Evolutionary conservation across 169 alveolate genomes (phyloP).

Genomic region (Neospora caninum): DNA sequence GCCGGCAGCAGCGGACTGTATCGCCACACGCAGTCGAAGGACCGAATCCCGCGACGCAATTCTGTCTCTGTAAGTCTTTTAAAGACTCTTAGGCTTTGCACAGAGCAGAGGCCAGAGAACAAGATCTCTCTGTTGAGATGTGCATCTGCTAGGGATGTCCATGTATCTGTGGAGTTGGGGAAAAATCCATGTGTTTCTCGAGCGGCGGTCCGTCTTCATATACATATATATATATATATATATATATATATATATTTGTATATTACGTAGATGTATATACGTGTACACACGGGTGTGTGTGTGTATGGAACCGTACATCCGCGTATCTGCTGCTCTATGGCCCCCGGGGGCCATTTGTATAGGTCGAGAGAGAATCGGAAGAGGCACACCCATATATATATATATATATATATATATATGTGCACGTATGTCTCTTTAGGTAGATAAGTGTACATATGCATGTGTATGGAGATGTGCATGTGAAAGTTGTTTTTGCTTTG

Average conservation of each 20-base stretch:
- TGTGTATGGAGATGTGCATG: background rate
- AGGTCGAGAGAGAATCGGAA: too few relatives aligned
- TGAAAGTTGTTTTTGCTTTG: too few relatives aligned
- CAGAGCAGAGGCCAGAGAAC: background rate
- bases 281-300: background rate
- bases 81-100: background rate
- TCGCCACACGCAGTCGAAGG: conserved; percentile 40
- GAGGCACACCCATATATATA: background rate
- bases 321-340: too few relatives aligned
- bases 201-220: background rate
- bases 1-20: conserved; percentile 41
- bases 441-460: background rate
- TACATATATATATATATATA: background rate
- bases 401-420: conserved; percentile 5
- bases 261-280: background rate
- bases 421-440: background rate
- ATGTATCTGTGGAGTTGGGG: too few relatives aligned
- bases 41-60: background rate
- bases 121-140: background rate
- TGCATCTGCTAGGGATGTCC: too few relatives aligned
- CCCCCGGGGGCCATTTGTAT: too few relatives aligned
- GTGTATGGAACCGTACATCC: too few relatives aligned
- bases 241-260: background rate
- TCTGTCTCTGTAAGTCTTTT: background rate
- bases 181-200: background rate